Conservation (phyloP, 441 rosid genomes). For the Geranium incanum region DNA sequence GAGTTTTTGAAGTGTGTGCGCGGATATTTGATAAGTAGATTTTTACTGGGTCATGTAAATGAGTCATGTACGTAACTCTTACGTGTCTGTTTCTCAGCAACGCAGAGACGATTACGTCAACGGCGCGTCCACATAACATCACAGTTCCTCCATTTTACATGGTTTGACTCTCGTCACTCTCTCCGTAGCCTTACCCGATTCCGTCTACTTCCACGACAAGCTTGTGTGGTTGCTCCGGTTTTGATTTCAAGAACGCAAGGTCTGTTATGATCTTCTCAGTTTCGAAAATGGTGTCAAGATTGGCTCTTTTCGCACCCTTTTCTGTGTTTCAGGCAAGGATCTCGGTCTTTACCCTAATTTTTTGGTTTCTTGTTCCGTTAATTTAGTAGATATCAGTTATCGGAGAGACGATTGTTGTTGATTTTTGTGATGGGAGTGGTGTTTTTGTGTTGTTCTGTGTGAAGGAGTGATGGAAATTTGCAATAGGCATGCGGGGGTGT, state of each 20-base stretch:
- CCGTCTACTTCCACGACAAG: background rate
- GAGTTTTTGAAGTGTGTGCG: no score
- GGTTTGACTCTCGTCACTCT: background rate
- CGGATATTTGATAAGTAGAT: no score
- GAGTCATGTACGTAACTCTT: background rate
- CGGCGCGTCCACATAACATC: background rate
- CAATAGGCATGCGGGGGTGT: background rate
- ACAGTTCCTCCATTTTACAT: background rate
- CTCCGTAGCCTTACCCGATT: background rate
- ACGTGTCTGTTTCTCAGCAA: background rate
- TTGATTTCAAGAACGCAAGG: background rate
- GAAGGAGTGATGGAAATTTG: background rate
- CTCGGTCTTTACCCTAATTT: background rate
- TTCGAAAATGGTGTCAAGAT: background rate
- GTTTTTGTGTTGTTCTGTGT: background rate
- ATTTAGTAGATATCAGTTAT: background rate
- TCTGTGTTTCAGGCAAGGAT: background rate
- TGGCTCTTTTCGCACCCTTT: background rate
- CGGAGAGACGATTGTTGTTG: background rate
- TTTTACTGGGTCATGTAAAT: background rate
- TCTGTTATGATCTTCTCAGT: constrained; percentile 1
- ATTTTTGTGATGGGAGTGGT: background rate
- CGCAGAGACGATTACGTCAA: background rate
- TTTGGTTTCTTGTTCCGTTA: background rate
- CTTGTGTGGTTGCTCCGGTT: background rate